Conservation (phyloP, 495 filamentous ascomycete species). For the Talaromyces wortmannii region DNA sequence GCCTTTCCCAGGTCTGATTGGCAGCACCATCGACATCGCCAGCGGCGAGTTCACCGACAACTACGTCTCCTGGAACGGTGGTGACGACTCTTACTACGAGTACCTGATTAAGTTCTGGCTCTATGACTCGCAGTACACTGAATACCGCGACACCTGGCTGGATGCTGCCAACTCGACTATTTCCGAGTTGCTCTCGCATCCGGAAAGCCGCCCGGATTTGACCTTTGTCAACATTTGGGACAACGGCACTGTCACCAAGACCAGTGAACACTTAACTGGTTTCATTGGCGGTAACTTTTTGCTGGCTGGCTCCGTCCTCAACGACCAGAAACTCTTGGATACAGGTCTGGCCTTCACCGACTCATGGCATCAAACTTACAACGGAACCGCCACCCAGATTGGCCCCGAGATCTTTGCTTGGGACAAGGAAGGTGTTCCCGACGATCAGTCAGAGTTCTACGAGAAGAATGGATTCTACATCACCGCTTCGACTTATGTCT, state of each 20-base stretch:
- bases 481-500: slow-evolving; percentile 50
- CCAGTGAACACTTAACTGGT: slow-evolving; percentile 66
- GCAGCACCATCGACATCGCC: slow-evolving; percentile 55
- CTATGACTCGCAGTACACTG: slow-evolving; percentile 64
- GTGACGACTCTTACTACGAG: slow-evolving; percentile 82
- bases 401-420: slow-evolving; percentile 76
- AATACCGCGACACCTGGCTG: slow-evolving; percentile 70
- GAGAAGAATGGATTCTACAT: slow-evolving; percentile 67
- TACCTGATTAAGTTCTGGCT: slow-evolving; percentile 93
- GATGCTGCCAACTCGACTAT: slow-evolving; percentile 73
- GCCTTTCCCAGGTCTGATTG: slow-evolving; percentile 75
- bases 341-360: slow-evolving; percentile 71
- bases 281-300: slow-evolving; percentile 87
- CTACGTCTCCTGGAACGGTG: slow-evolving; percentile 71
- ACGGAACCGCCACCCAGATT: slow-evolving; percentile 58
- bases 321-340: slow-evolving; percentile 54
- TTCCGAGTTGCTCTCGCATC: slow-evolving; percentile 64
- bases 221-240: slow-evolving; percentile 67
- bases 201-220: slow-evolving; percentile 58
- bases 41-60: slow-evolving; percentile 63
- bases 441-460: slow-evolving; percentile 51
- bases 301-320: slow-evolving; percentile 69
- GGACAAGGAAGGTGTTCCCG: slow-evolving; percentile 46
- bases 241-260: slow-evolving; percentile 40
- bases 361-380: slow-evolving; percentile 72